These are phyloP conservation scores for Fragaria vesca DNA, from an alignment of 306 rosid genomes.

Conservation along the genomic window DNA sequence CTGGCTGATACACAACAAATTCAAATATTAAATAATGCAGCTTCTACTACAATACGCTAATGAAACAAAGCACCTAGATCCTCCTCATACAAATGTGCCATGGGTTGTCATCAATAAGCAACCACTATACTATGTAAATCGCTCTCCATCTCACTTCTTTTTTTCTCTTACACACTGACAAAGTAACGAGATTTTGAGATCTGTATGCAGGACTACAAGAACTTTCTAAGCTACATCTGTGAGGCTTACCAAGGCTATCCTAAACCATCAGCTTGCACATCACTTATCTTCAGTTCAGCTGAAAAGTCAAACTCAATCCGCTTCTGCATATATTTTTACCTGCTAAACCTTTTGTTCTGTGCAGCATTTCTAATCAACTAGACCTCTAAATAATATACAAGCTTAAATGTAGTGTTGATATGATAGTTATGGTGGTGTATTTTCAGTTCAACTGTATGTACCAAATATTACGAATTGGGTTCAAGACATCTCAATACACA, in stretches of 20 bases:
- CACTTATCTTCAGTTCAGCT: constrained; percentile 7
- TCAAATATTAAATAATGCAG: constrained; percentile 31
- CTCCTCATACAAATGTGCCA: constrained; percentile 39
- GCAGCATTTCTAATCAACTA: neutral
- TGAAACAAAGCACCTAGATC: constrained; percentile 35
- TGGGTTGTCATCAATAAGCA: constrained; percentile 53
- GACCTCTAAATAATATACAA: neutral
- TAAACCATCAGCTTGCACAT: constrained; percentile 25
- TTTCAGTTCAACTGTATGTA: neutral
- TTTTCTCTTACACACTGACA: neutral
- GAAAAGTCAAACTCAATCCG: neutral
- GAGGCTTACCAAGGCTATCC: constrained; percentile 25
- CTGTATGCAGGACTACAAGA: constrained; percentile 26
- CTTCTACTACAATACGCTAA: constrained; percentile 33
- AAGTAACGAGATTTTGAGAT: neutral
- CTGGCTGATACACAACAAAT: neutral
- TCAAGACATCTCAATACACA: neutral
- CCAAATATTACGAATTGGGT: neutral
- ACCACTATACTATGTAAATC: constrained; percentile 41
- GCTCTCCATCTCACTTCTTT: neutral
- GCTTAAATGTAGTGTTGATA: neutral
- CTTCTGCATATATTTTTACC: neutral
- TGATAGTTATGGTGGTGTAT: neutral
- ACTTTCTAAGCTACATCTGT: constrained; percentile 27
- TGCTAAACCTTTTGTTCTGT: neutral